Percentiles rank a stretch among this genome's conserved stretches.
Evolutionary conservation across 352 stramenopile genomes (phyloP).

Genomic region (Globisporangium middletonii): DNA sequence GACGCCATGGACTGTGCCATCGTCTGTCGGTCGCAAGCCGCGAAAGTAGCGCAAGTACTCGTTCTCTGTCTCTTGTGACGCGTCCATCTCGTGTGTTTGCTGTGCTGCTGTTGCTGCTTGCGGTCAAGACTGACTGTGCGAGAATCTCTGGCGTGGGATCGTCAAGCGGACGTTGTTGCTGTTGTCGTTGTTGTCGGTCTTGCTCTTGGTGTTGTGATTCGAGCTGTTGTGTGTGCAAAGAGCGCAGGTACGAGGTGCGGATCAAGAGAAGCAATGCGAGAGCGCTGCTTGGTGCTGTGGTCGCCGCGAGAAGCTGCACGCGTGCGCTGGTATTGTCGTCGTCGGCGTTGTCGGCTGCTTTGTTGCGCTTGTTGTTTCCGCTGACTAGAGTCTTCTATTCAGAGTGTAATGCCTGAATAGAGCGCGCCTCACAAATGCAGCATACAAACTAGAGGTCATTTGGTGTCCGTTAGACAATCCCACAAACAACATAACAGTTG

Average conservation of each 20-base stretch:
- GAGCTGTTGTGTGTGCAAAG: no score
- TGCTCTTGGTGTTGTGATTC: no score
- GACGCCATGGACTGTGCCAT: conserved; percentile 29
- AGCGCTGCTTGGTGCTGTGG: neutral
- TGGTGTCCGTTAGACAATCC: neutral
- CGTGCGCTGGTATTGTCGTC: no score
- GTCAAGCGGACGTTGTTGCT: no score
- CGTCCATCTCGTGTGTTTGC: conserved; percentile 16
- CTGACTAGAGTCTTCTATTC: neutral
- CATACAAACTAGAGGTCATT: neutral
- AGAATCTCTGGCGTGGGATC: no score
- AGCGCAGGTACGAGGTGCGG: no score
- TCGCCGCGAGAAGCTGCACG: neutral
- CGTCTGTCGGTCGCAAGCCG: conserved; percentile 49
- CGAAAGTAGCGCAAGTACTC: conserved; percentile 79
- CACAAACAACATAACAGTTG: neutral
- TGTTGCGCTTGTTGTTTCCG: neutral
- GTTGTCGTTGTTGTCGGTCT: no score
- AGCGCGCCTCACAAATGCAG: neutral
- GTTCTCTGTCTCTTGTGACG: conserved; percentile 33
- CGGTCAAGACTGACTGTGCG: no score
- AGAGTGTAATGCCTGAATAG: neutral
- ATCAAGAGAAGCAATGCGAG: no score
- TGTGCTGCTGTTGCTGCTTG: neutral
- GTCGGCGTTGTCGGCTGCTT: neutral